Evolutionary conservation across 176 grass and related monocot genomes (phyloP).

Genomic region (Musa itinerans): DNA sequence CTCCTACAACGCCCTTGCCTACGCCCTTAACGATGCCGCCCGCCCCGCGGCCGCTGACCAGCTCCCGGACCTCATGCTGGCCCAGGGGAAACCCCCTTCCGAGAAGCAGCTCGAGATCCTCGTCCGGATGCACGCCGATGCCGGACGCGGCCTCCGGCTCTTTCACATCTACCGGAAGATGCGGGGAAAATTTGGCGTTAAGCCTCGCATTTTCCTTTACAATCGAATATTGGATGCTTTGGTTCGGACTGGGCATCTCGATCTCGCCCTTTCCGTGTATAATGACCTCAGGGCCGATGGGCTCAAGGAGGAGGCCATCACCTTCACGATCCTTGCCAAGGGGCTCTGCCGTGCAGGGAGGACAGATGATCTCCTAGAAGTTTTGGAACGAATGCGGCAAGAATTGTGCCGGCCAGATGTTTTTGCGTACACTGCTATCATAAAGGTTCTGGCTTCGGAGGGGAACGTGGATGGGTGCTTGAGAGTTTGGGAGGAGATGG

Average conservation of each 20-base stretch:
- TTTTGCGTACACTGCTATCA: slow-evolving; percentile 68
- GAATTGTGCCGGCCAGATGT: slow-evolving; percentile 58
- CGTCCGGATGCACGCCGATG: slow-evolving; percentile 54
- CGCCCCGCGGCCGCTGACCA: slow-evolving; percentile 53
- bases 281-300: slow-evolving; percentile 40
- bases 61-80: slow-evolving; percentile 71
- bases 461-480: slow-evolving; percentile 69
- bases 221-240: slow-evolving; percentile 63
- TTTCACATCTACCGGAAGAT: slow-evolving; percentile 59
- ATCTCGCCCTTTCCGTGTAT: slow-evolving; percentile 48
- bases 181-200: slow-evolving; percentile 46
- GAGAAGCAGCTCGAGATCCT: slow-evolving; percentile 68
- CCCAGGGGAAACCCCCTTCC: slow-evolving; percentile 53
- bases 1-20: slow-evolving; percentile 63
- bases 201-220: slow-evolving; percentile 51
- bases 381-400: slow-evolving; percentile 47
- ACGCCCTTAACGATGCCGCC: slow-evolving; percentile 32
- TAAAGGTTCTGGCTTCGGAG: slow-evolving; percentile 54
- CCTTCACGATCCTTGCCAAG: slow-evolving; percentile 63
- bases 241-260: slow-evolving; percentile 36
- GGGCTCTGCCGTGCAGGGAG: slow-evolving; percentile 35
- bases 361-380: slow-evolving; percentile 38
- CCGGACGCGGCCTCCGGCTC: slow-evolving; percentile 43
- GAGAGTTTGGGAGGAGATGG: slow-evolving; percentile 81
- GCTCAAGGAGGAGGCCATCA: slow-evolving; percentile 46